phyloP scores from a whole-genome alignment of 1,284 basidiomycete genomes.

The Cryptococcus floricola region DNA sequence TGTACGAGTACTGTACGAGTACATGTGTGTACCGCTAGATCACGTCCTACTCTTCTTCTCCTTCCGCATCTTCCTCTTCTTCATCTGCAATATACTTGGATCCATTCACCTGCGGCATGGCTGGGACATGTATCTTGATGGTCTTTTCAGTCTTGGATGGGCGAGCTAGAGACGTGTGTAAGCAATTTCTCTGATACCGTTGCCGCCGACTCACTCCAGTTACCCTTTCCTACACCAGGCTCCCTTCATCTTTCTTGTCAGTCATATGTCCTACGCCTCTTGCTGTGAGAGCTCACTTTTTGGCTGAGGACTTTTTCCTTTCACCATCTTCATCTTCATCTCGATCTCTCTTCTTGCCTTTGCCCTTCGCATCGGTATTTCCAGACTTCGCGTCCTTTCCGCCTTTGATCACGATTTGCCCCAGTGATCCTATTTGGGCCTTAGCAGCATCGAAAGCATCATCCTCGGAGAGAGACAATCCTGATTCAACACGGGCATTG shows the following conservation, averaged over 20 bases:
- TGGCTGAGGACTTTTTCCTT: slow-evolving; percentile 14
- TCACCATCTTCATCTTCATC: slow-evolving; percentile 7
- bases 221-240: slow-evolving; percentile 41
- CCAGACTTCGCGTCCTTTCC: background rate
- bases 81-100: background rate
- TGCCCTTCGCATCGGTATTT: slow-evolving; percentile 5
- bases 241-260: background rate
- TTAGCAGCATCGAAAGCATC: slow-evolving; percentile 38
- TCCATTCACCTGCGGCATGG: background rate
- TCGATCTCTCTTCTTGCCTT: slow-evolving; percentile 26
- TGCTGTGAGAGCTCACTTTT: slow-evolving; percentile 20
- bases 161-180: slow-evolving; percentile 21
- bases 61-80: slow-evolving; percentile 13
- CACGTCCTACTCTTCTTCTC: slow-evolving; percentile 10
- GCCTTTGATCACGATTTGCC: slow-evolving; percentile 41
- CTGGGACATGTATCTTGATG: slow-evolving; percentile 12
- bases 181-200: background rate
- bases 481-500: slow-evolving; percentile 55
- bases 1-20: no score
- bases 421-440: slow-evolving; percentile 40
- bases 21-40: no score
- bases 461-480: slow-evolving; percentile 30
- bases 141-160: slow-evolving; percentile 45
- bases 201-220: slow-evolving; percentile 38
- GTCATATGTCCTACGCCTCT: background rate